Evolutionary conservation across 495 filamentous ascomycete genomes (phyloP).

Genomic region (Aspergillus avenaceus): DNA sequence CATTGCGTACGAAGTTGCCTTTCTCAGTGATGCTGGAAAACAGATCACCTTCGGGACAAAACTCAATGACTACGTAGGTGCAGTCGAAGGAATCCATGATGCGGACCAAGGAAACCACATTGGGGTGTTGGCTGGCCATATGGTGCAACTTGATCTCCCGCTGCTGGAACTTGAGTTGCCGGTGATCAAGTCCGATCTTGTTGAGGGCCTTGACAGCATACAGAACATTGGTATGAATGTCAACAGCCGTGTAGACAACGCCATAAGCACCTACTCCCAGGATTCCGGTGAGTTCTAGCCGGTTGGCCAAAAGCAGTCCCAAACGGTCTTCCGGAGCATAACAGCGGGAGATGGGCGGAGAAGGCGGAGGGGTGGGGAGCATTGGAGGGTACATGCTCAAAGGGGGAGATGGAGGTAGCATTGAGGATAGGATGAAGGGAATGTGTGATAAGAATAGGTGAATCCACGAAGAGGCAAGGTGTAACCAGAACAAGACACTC

Average conservation of each 20-base stretch:
- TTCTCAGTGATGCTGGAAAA: slow-evolving; percentile 97
- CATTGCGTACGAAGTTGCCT: slow-evolving; percentile 89
- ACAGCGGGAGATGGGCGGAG: slow-evolving; percentile 48
- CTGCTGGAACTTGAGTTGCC: slow-evolving; percentile 87
- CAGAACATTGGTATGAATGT: slow-evolving; percentile 72
- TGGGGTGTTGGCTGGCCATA: slow-evolving; percentile 79
- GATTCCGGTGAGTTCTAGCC: slow-evolving; percentile 77
- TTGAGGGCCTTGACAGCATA: slow-evolving; percentile 97
- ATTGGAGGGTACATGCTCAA: slow-evolving; percentile 44
- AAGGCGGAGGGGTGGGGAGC: slow-evolving; percentile 60
- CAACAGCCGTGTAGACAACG: slow-evolving; percentile 90
- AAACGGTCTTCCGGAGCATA: slow-evolving; percentile 77
- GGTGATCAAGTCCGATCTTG: slow-evolving; percentile 82
- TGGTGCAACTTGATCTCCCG: slow-evolving; percentile 91
- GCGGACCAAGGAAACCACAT: slow-evolving; percentile 90
- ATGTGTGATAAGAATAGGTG: not conserved
- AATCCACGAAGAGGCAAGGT: not conserved
- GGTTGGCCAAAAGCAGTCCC: slow-evolving; percentile 76
- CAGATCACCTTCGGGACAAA: slow-evolving; percentile 93
- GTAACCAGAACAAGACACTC: not conserved
- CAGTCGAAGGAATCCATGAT: slow-evolving; percentile 92
- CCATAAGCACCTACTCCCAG: slow-evolving; percentile 95
- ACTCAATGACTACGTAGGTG: slow-evolving; percentile 96
- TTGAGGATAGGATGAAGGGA: slow-evolving; percentile 2
- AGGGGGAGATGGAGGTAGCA: slow-evolving; percentile 16